Evolutionary conservation across 2,329 filamentous ascomycete genomes (phyloP), one percentile per base, ranked within the genome.

Genomic region (Fusarium euwallaceae): DNA sequence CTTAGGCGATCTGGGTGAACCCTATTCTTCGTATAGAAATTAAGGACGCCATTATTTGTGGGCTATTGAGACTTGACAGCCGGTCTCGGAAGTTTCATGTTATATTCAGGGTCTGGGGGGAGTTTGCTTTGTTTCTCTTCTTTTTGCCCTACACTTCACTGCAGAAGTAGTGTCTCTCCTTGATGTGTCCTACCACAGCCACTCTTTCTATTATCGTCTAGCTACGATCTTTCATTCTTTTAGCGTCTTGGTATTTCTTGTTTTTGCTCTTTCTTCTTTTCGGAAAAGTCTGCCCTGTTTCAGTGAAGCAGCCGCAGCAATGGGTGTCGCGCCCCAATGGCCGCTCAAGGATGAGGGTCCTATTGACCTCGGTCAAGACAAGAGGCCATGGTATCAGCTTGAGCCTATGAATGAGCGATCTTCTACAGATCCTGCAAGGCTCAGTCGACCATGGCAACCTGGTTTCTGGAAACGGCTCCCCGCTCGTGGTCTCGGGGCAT

Each of bases 381-480:
- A 66, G 12, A 48, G 51, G 2, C 22, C 69, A 43, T 75, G 72
- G 72, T 66, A 73, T 24, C 72, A 45, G 1, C 72, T 75, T 0
- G 72, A 75, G 2, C 39, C 72, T 32, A 24, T 73, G 2, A 24
- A 66, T 7, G 39, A 64, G 1, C 16, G 22, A 1, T 74, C 68
- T 7, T 36, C 41, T 4, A 24, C 59, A 12, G 53, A 70, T n/a
- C 66, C 71, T 16, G 29, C 45, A 11, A 62, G 73, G 34, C 71
- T 76, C 6, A 76, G 73, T 9, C 71, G 74, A 0, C 73, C 73
- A 16, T 76, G 73, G 73, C 70, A 72, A 16, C 64, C 73, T 1
- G 73, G 73, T 9, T 76, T 76, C 36, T 76, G 73, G 73, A 74
- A 29, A 4, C 64, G 73, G 2, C 74, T 76, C 8, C 73, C 73